Evolutionary conservation across 331 rosid genomes (phyloP), one percentile per base, ranked within the genome.

Genomic region (Quercus phellos): DNA sequence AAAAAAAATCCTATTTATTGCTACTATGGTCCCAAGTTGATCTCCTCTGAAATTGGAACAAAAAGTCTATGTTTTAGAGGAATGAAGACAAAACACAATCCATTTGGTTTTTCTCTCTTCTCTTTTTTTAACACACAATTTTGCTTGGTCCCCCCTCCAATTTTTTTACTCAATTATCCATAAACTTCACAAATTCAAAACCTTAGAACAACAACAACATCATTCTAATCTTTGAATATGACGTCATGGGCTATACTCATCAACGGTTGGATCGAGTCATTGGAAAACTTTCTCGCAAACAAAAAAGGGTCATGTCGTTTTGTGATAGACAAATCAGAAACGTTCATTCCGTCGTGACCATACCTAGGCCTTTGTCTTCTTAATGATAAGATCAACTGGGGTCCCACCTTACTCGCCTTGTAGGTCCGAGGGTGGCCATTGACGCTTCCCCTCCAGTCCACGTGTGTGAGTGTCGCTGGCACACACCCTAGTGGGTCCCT

Each of bases 381-480:
- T 17, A 90, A 59, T 1, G 26, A 13, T 3, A 24, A n/a, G 18
- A 92, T 78, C 16, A 92, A 50, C 0, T 84, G 80, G 0, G 86
- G 89, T 0, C 78, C 85, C 64, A 87, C 88, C 38, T 88, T 84
- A 1, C 73, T 26, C 1, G 79, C 77, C 32, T 74, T 55, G 83
- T 86, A 89, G 54, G 80, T 89, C 34, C 86, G 84, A 6, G 96
- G 96, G 67, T 93, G 94, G 1, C 96, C 96, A 10, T 91, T 87
- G 17, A 12, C 4, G 0, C 82, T 67, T 7, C 88, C 93, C 3
- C 12, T 55, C 94, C 90, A 93, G 24, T 90, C 86, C 81, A 93
- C 94, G 70, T 90, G 94, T 12, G 93, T 93, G 53, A 93, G 93
- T 46, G 98, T 93, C 4, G 90, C 93, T 0, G 74, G 88, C 55